Base-by-base conservation (phyloP, 1,284 basidiomycete genomes). In the Fistulinella cinereoalba region DNA sequence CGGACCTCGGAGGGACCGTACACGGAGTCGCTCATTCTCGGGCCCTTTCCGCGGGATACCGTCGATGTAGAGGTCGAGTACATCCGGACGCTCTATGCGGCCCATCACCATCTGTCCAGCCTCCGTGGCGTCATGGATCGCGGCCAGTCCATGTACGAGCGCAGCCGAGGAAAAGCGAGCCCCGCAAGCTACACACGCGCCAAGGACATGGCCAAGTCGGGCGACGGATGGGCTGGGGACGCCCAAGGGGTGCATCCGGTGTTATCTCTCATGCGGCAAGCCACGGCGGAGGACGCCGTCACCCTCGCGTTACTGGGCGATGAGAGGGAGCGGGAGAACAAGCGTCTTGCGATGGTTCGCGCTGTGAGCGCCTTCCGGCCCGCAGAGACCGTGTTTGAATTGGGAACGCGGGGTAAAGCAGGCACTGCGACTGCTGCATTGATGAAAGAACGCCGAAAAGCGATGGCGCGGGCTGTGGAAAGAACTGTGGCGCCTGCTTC, bases 131-230 rank as follows among this genome's bases (percentile, higher is more conserved):
- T 99, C 43, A 96, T 97, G 81, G 76, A 79, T 47, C 83, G 92
- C 43, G 96, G 95, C 0, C 94, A 97, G 55, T 74, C 79, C 7
- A 91, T 98, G 90, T 99, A 97, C 65, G 93, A 97, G 61, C 84
- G 93, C 24, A 94, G 91, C 50, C 87, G 92, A 61, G 85, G 87
- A 25, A 97, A 96, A 63, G 95, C 96, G 4, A 88, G 85, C 56
- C 77, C 83, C 16, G 85, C 86, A 46, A 89, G 87, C 56, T 92
- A 97, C 71, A 83, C 86, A 54, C 81, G 93, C 10, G 87, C 95
- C 6, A 99, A 98, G 66, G 85, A 86, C 46, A 88, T 97, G 76
- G 74, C 80, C 49, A 89, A 88, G 58, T 80, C 81, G 43, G 71
- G 77, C 1, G 70, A 75, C 2, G 79, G 79, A 47, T 91, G 88